These are phyloP conservation scores for Boletus subcaerulescens DNA, from an alignment of 768 basidiomycete genomes.

Conservation along the genomic window DNA sequence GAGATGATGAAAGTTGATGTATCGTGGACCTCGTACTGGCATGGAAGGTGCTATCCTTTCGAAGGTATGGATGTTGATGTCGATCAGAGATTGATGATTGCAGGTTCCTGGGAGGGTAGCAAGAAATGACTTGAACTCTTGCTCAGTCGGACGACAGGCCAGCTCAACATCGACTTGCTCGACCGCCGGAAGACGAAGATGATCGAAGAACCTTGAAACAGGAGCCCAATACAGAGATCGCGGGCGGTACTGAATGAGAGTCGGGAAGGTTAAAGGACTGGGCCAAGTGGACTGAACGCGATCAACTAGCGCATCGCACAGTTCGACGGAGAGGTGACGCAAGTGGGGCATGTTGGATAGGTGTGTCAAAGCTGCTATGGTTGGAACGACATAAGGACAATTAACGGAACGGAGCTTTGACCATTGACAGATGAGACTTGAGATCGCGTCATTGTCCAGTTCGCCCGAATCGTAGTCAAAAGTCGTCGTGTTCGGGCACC, in stretches of 20 bases:
- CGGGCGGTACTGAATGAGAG: no score
- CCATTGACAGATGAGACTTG: neutral
- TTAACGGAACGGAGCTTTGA: neutral
- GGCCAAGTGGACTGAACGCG: neutral
- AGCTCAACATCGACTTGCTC: no score
- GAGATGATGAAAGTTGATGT: neutral
- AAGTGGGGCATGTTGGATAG: neutral
- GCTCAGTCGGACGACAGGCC: neutral
- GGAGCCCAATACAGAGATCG: neutral
- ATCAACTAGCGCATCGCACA: neutral
- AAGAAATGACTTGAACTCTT: neutral
- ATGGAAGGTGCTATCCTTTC: neutral
- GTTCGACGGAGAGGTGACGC: neutral
- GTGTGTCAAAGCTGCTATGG: neutral
- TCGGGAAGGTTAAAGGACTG: neutral
- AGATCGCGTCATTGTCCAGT: neutral
- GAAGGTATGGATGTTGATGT: neutral
- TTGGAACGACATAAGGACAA: neutral
- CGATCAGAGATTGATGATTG: neutral
- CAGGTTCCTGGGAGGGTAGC: neutral
- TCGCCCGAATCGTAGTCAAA: neutral
- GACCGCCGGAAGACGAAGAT: neutral
- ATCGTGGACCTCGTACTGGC: neutral
- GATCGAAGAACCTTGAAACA: no score
- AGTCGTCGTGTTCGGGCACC: neutral